Percentiles rank a stretch among this genome's conserved stretches.
phyloP scores from a whole-genome alignment of 1,284 basidiomycete genomes.

The Ganoderma boninense region DNA sequence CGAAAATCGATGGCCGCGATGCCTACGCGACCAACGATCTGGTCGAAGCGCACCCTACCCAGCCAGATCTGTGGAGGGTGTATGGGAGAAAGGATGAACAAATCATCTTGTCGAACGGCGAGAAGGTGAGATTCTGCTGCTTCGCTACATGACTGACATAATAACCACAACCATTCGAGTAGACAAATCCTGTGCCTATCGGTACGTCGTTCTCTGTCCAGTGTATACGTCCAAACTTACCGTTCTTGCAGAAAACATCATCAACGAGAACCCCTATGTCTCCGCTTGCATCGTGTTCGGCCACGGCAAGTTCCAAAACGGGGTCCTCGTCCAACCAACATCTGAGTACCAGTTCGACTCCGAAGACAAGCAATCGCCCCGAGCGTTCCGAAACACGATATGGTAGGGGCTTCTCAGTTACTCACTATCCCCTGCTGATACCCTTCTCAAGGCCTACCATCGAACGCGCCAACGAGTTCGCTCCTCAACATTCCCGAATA shows the following conservation, averaged over 20 bases:
- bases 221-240: constrained; percentile 28
- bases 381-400: constrained; percentile 39
- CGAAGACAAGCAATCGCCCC: constrained; percentile 27
- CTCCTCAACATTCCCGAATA: constrained; percentile 49
- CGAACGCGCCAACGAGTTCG: constrained; percentile 46
- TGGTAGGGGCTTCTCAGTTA: constrained; percentile 36
- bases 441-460: constrained; percentile 42
- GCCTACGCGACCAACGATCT: constrained; percentile 21
- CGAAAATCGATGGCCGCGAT: constrained; percentile 8
- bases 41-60: constrained; percentile 12
- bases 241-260: constrained; percentile 39
- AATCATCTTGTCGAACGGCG: constrained; percentile 12
- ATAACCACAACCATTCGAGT: not conserved
- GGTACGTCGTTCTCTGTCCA: constrained; percentile 34
- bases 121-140: not conserved
- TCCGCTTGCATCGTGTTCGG: constrained; percentile 47
- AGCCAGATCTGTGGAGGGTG: constrained; percentile 4
- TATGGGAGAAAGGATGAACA: constrained; percentile 20
- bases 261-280: constrained; percentile 43
- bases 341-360: constrained; percentile 36
- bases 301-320: constrained; percentile 46
- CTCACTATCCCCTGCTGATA: not conserved
- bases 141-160: not conserved
- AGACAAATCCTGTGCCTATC: constrained; percentile 53
- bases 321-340: constrained; percentile 42